Evolutionary conservation across 2,329 filamentous ascomycete genomes (phyloP).

Genomic region (Rhynchosporium agropyri): DNA sequence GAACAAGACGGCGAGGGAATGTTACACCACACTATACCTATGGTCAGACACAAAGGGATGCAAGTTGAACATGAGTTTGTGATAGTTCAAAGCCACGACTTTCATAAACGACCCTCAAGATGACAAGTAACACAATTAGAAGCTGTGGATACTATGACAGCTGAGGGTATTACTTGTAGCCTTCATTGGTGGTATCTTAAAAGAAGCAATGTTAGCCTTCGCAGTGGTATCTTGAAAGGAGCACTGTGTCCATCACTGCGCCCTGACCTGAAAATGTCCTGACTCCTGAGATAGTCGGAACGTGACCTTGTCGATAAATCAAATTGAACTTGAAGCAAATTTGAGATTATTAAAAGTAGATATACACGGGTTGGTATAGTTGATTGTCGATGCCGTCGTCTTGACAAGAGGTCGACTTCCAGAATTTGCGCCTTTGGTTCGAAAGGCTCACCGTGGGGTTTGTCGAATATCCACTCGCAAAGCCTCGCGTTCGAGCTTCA

Average conservation of each 20-base stretch:
- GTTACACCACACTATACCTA: not conserved
- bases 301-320: no score
- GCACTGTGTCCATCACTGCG: not conserved
- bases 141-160: no score
- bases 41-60: not conserved
- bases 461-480: conserved; percentile 4
- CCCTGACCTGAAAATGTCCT: not conserved
- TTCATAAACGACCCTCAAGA: not conserved
- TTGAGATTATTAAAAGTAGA: no score
- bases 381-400: no score
- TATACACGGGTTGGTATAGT: no score
- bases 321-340: no score
- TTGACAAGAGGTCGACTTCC: no score
- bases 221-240: not conserved
- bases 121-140: no score
- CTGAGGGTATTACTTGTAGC: no score
- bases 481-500: conserved; percentile 15
- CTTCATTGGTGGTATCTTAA: no score
- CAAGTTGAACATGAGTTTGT: not conserved
- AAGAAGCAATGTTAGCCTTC: not conserved
- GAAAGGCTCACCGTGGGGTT: not conserved
- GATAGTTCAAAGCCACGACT: not conserved
- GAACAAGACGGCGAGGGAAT: not conserved
- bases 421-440: not conserved
- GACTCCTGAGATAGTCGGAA: no score